Conservation (phyloP, 2,329 filamentous ascomycete genomes). For the Fusarium foetens region DNA sequence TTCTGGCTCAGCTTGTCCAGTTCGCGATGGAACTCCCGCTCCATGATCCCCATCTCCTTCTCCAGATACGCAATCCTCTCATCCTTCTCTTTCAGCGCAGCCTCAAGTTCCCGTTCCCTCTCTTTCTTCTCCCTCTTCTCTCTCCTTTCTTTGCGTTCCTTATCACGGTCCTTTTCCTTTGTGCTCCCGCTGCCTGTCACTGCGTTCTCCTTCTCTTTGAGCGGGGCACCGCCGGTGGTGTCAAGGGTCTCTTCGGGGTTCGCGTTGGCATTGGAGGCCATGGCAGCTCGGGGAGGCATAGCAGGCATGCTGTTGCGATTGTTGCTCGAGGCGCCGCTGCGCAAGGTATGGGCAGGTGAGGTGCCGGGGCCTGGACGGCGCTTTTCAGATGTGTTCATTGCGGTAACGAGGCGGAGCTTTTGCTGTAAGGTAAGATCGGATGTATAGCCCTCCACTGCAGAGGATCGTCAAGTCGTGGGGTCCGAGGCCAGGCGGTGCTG, state of each 20-base stretch:
- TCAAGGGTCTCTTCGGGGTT: constrained; percentile 43
- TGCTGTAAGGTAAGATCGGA: constrained; percentile 14
- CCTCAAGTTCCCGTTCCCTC: constrained; percentile 42
- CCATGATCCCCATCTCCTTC: constrained; percentile 62
- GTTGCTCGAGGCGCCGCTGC: constrained; percentile 45
- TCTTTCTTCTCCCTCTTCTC: constrained; percentile 41
- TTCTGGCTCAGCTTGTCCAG: constrained; percentile 63
- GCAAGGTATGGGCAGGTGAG: constrained; percentile 36
- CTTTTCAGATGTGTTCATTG: constrained; percentile 58
- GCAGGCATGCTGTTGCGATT: constrained; percentile 46
- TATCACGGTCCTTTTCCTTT: constrained; percentile 46
- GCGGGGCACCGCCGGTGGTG: constrained; percentile 41
- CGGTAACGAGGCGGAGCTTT: constrained; percentile 16
- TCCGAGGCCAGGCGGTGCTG: constrained; percentile 42
- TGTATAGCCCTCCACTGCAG: constrained; percentile 27
- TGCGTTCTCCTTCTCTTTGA: constrained; percentile 43
- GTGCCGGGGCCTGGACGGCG: constrained; percentile 51
- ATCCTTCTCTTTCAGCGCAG: constrained; percentile 59
- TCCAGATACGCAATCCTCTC: constrained; percentile 63
- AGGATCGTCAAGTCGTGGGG: constrained; percentile 44
- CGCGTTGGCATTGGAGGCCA: constrained; percentile 38
- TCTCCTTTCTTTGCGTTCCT: constrained; percentile 42
- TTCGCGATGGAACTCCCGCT: constrained; percentile 63
- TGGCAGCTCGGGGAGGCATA: constrained; percentile 47
- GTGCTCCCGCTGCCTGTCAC: constrained; percentile 49